Evolutionary conservation across 768 basidiomycete genomes (phyloP), one percentile per base, ranked within the genome.

Genomic region (Pluteus cervinus): DNA sequence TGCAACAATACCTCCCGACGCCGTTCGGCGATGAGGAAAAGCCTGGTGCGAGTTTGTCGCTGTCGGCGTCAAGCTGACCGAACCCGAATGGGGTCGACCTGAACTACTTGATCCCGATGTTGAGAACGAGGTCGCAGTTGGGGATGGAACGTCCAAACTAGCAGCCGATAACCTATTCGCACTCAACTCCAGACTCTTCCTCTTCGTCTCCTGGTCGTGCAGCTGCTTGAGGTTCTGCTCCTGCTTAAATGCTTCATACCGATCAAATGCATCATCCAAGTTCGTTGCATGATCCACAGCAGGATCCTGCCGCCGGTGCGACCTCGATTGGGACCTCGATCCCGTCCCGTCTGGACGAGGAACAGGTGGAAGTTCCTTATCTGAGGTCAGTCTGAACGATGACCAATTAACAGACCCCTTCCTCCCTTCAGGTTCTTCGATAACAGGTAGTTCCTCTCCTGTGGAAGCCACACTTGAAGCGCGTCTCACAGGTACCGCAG

Each of bases 181-280:
- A n/a, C n/a, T n/a, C n/a, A n/a, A n/a, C n/a, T n/a, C n/a, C n/a
- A n/a, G n/a, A n/a, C n/a, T n/a, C n/a, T n/a, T n/a, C n/a, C n/a
- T n/a, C n/a, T n/a, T n/a, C n/a, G n/a, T n/a, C n/a, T n/a, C n/a
- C n/a, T n/a, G n/a, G n/a, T n/a, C n/a, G n/a, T n/a, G 84, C 42
- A 81, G 57, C 35, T 83, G 63, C 43, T 75, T 76, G 32, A 59
- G 48, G 39, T 62, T 68, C 46, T 72, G 69, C 29, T 58, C 62
- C 50, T 77, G 75, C 52, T 76, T 76, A 60, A 81, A 92, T n/a
- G 79, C 68, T 54, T 93, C 87, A 52, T 94, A 96, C 24, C 89
- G 71, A 40, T 87, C 86, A 55, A 84, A 94, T 0, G 92, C 92
- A 55, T 94, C 90, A 48, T 90, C 83, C 24, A 86, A 61, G 4